Evolutionary conservation across 352 stramenopile genomes (phyloP).

Genomic region (Aphanomyces euteiches): DNA sequence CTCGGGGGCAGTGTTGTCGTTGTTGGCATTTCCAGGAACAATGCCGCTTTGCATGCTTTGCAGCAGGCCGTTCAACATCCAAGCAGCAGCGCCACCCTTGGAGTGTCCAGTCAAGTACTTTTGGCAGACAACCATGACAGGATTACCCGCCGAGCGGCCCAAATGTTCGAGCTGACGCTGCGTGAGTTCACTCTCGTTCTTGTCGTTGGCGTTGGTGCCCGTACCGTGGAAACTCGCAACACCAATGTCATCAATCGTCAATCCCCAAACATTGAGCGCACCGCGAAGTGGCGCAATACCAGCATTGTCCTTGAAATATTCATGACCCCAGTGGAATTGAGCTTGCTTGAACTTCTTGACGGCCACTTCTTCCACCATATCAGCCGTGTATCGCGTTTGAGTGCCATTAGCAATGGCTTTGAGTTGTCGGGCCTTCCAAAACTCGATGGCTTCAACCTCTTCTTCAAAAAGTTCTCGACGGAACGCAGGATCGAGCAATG

Average conservation of each 20-base stretch:
- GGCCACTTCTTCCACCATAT: not conserved
- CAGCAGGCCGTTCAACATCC: conserved; percentile 79
- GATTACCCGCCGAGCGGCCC: conserved; percentile 67
- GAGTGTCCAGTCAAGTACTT: conserved; percentile 80
- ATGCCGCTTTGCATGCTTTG: conserved; percentile 73
- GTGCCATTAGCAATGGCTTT: not conserved
- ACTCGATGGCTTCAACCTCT: conserved; percentile 65
- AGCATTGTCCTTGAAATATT: conserved; percentile 49
- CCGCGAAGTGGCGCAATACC: conserved; percentile 75
- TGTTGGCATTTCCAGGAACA: conserved; percentile 77
- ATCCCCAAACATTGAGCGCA: conserved; percentile 65
- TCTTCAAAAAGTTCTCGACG: conserved; percentile 58
- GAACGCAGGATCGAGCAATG: conserved; percentile 59
- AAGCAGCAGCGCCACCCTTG: conserved; percentile 76
- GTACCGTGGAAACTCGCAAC: conserved; percentile 82
- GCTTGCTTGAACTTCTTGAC: conserved; percentile 51
- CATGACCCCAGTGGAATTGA: conserved; percentile 58
- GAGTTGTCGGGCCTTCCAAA: conserved; percentile 55
- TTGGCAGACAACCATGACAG: conserved; percentile 72
- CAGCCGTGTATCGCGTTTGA: not conserved
- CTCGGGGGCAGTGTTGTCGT: conserved; percentile 71
- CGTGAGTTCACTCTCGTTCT: conserved; percentile 84
- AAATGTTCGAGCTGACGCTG: conserved; percentile 81
- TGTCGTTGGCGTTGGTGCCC: conserved; percentile 79
- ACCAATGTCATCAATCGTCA: conserved; percentile 71